A percentile compares a stretch with the other conserved stretches of the same genome.
Evolutionary conservation across 2,329 filamentous ascomycete genomes (phyloP).

Genomic region (Penicillium sp.): DNA sequence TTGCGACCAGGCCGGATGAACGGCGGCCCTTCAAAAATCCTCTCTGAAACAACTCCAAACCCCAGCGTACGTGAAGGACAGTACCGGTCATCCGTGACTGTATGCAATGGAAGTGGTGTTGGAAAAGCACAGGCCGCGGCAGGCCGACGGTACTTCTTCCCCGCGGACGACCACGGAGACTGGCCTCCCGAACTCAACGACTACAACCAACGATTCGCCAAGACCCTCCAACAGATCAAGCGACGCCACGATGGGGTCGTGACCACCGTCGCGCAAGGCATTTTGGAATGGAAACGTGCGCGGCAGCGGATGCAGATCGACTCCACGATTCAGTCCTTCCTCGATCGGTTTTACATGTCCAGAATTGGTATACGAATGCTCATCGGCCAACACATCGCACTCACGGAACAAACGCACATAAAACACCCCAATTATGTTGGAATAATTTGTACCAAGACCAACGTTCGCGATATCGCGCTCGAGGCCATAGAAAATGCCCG

Average conservation of each 20-base stretch:
- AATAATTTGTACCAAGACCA: constrained; percentile 98
- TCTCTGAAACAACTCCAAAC: constrained; percentile 82
- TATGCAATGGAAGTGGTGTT: constrained; percentile 49
- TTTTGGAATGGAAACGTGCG: constrained; percentile 95
- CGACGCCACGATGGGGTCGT: constrained; percentile 94
- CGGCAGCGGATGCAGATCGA: constrained; percentile 98
- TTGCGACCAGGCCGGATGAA: constrained; percentile 51
- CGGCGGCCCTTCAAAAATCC: constrained; percentile 62
- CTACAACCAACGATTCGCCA: constrained; percentile 88
- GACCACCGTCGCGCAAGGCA: constrained; percentile 95
- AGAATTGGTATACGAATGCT: constrained; percentile 99
- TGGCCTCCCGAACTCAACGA: constrained; percentile 94
- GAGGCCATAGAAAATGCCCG: constrained; percentile 98
- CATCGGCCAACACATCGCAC: constrained; percentile 95
- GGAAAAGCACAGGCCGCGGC: constrained; percentile 50
- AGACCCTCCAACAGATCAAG: constrained; percentile 91
- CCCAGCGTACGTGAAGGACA: constrained; percentile 84
- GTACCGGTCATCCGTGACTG: constrained; percentile 56
- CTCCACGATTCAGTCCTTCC: constrained; percentile 92
- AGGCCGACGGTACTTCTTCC: constrained; percentile 77
- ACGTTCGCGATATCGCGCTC: constrained; percentile 88
- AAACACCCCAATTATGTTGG: constrained; percentile 93
- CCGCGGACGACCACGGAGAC: constrained; percentile 79
- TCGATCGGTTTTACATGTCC: constrained; percentile 99
- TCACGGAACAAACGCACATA: constrained; percentile 88